These are phyloP conservation scores for Flaveria trinervia DNA, from an alignment of 129 eudicot species.

Conservation along the genomic window DNA sequence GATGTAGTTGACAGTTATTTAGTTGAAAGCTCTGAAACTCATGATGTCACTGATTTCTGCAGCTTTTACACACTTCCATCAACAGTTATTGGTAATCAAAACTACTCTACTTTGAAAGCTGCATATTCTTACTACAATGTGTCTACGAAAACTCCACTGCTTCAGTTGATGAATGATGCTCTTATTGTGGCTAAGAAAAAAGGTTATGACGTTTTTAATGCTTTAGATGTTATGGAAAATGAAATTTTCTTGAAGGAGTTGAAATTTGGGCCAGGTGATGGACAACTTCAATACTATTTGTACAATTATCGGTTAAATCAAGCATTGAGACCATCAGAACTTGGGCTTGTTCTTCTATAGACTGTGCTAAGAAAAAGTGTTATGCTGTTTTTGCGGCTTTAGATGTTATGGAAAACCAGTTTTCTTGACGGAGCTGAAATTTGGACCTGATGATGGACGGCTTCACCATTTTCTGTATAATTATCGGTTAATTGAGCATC, in stretches of 20 bases:
- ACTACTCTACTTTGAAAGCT: slow-evolving; percentile 54
- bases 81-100: slow-evolving; percentile 52
- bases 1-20: slow-evolving; percentile 56
- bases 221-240: slow-evolving; percentile 62
- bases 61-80: slow-evolving; percentile 65
- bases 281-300: slow-evolving; percentile 73
- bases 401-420: slow-evolving; percentile 54
- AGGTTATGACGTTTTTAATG: slow-evolving; percentile 50
- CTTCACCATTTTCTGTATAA: slow-evolving; percentile 72
- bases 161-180: slow-evolving; percentile 64
- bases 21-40: slow-evolving; percentile 57
- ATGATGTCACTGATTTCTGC: slow-evolving; percentile 57
- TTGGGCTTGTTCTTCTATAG: slow-evolving; percentile 64
- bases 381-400: slow-evolving; percentile 49
- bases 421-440: slow-evolving; percentile 63
- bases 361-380: slow-evolving; percentile 40
- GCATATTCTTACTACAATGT: slow-evolving; percentile 65
- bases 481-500: slow-evolving; percentile 51
- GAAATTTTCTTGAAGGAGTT: slow-evolving; percentile 57
- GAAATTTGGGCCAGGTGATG: slow-evolving; percentile 80
- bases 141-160: slow-evolving; percentile 54
- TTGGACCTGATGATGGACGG: slow-evolving; percentile 71
- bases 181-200: slow-evolving; percentile 54
- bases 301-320: slow-evolving; percentile 66
- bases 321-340: slow-evolving; percentile 63